Base-by-base conservation (phyloP, 2,329 filamentous ascomycete genomes). In the Fusarium sp. region DNA sequence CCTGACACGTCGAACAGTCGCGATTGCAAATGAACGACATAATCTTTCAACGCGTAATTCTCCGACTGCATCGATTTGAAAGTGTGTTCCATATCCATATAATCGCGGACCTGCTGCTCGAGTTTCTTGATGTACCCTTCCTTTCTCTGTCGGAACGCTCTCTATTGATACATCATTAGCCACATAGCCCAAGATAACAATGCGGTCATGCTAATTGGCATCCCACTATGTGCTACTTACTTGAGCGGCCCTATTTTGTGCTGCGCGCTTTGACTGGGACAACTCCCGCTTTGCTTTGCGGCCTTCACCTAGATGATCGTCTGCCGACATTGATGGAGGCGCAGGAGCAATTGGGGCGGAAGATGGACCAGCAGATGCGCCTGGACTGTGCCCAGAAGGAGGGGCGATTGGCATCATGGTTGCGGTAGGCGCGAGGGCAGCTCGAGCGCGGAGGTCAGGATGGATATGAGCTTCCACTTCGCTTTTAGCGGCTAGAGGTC, bases 71-170 rank as follows among this genome's bases (percentile, higher is more conserved):
- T 82, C n/a, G 85, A 82, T 78, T 97, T 96, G 79, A 88, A 93
- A 56, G 87, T 88, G 66, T 92, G 87, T 70, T 94, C 92, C 79
- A 97, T 87, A 19, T 88, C 85, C 71, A 88, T 86, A 70, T 89
- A 92, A 30, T 96, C 92, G 74, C 93, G 90, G 51, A 97, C 93
- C 77, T 98, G 93, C 76, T 96, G 92, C 80, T 99, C 96, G 8
- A 99, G 87, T 78, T 97, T 96, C 83, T 97, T 97, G 79, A 99
- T 99, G 78, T 99, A 97, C 45, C 93, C 92, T 80, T 99, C 96
- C 78, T 99, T 99, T 67, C 96, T 92, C 81, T 98, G 94, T 41
- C 96, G 92, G 81, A 99, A 99, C 41, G 96, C 96, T 78, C 96
- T 89, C 95, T 99, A 73, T 69, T 53, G 22, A 54, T 19, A 10